Percentiles rank a stretch among this genome's conserved stretches.
Conservation (phyloP, 2,329 filamentous ascomycete species). For the Blumeriella jaapii region DNA sequence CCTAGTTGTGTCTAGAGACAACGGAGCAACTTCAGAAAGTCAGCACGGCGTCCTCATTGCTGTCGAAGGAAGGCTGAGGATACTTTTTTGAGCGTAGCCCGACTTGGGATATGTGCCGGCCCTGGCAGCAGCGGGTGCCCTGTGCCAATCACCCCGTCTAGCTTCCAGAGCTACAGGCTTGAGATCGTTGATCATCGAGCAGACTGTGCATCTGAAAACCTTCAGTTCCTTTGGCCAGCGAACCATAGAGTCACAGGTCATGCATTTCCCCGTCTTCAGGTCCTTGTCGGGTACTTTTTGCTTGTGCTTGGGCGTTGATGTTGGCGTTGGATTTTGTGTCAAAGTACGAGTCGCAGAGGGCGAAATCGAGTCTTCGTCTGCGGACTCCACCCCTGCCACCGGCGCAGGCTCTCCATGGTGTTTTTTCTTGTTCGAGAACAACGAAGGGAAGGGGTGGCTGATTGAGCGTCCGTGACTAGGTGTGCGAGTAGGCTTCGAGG, state of each 20-base stretch:
- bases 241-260: slow-evolving; percentile 74
- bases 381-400: slow-evolving; percentile 32
- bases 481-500: slow-evolving; percentile 11
- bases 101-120: slow-evolving; percentile 11
- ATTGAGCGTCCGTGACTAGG: slow-evolving; percentile 39
- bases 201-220: slow-evolving; percentile 73
- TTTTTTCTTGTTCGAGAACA: slow-evolving; percentile 54
- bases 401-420: slow-evolving; percentile 29
- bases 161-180: slow-evolving; percentile 31
- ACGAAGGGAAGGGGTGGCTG: slow-evolving; percentile 68
- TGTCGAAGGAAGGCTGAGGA: background rate
- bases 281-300: slow-evolving; percentile 39
- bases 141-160: slow-evolving; percentile 21
- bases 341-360: slow-evolving; percentile 7
- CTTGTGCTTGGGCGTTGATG: slow-evolving; percentile 27
- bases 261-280: slow-evolving; percentile 62
- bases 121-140: slow-evolving; percentile 12
- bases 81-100: slow-evolving; percentile 18
- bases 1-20: slow-evolving; percentile 51
- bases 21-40: slow-evolving; percentile 28
- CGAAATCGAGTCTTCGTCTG: slow-evolving; percentile 33
- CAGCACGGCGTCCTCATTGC: background rate
- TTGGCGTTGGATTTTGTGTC: slow-evolving; percentile 6
- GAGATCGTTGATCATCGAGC: slow-evolving; percentile 75
- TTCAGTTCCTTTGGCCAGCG: slow-evolving; percentile 65